A percentile compares a stretch with the other conserved stretches of the same genome.
Evolutionary conservation across 2,329 filamentous ascomycete species (phyloP).

Genomic region (Exophiala spinifera): DNA sequence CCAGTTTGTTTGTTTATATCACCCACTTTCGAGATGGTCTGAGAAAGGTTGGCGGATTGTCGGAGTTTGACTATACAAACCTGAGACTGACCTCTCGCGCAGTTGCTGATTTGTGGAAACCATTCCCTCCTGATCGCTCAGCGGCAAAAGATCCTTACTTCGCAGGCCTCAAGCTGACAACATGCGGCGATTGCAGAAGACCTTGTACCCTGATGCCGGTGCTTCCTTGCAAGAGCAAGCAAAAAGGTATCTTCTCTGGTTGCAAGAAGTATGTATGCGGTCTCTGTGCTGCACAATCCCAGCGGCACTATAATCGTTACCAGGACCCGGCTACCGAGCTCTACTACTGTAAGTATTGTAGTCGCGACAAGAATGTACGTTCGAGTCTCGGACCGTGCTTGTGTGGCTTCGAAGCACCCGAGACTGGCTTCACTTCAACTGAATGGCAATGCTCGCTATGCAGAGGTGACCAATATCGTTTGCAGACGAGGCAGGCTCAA

Average conservation of each 20-base stretch:
- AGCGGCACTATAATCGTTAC: background rate
- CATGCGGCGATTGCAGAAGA: slow-evolving; percentile 6
- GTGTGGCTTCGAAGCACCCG: background rate
- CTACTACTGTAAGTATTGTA: slow-evolving; percentile 15
- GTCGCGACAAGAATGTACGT: background rate
- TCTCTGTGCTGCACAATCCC: slow-evolving; percentile 7
- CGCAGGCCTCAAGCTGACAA: slow-evolving; percentile 1
- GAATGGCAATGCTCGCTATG: slow-evolving; percentile 16
- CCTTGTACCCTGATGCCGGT: slow-evolving; percentile 4
- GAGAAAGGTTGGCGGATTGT: slow-evolving; percentile 5
- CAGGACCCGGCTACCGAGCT: slow-evolving; percentile 6
- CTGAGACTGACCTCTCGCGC: slow-evolving; percentile 12
- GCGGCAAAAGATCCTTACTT: slow-evolving; percentile 11
- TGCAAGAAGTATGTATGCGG: slow-evolving; percentile 12
- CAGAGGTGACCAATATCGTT: background rate
- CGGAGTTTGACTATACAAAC: slow-evolving; percentile 4
- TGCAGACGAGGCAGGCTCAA: slow-evolving; percentile 3
- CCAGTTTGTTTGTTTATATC: slow-evolving; percentile 5
- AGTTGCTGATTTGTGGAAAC: slow-evolving; percentile 8
- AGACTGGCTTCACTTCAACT: background rate
- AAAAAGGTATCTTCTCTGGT: slow-evolving; percentile 6
- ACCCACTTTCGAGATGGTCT: slow-evolving; percentile 8
- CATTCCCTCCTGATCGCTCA: slow-evolving; percentile 4
- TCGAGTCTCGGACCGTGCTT: background rate
- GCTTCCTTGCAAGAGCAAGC: slow-evolving; percentile 1